Conservation (phyloP, 495 filamentous ascomycete genomes). For the Aspergillus saccharolyticus region DNA sequence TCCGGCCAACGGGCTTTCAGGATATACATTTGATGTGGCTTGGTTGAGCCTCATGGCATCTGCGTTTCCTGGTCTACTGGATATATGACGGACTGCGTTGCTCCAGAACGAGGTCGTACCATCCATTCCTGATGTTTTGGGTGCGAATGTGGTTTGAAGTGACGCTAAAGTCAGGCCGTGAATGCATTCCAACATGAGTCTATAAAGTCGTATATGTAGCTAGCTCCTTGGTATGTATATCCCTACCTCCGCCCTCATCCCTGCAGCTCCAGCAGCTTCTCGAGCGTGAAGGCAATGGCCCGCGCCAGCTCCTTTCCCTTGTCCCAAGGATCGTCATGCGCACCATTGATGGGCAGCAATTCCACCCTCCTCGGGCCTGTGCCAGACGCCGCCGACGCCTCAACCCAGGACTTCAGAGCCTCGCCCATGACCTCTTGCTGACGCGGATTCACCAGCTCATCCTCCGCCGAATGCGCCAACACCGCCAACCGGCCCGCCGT, state of each 20-base stretch:
- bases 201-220: background rate
- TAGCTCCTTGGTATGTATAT: background rate
- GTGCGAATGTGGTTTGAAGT: background rate
- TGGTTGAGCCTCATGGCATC: background rate
- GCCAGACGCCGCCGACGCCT: conserved; percentile 4
- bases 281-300: conserved; percentile 30
- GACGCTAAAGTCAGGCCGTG: background rate
- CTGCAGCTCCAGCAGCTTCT: conserved; percentile 21
- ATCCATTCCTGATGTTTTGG: background rate
- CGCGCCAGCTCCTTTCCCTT: conserved; percentile 47
- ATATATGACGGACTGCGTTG: background rate
- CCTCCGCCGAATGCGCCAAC: conserved; percentile 54
- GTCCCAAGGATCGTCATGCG: conserved; percentile 60
- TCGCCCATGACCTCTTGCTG: conserved; percentile 48
- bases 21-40: conserved; percentile 5
- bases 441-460: conserved; percentile 55
- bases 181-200: background rate
- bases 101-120: background rate
- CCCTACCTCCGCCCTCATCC: background rate
- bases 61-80: background rate
- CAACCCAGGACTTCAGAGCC: conserved; percentile 29
- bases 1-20: background rate
- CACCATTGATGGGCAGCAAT: conserved; percentile 45
- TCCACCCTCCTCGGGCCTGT: conserved; percentile 22
- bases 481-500: conserved; percentile 44